Evolutionary conservation across 2,329 filamentous ascomycete genomes (phyloP).

Genomic region (Orbilia blumenaviensis): DNA sequence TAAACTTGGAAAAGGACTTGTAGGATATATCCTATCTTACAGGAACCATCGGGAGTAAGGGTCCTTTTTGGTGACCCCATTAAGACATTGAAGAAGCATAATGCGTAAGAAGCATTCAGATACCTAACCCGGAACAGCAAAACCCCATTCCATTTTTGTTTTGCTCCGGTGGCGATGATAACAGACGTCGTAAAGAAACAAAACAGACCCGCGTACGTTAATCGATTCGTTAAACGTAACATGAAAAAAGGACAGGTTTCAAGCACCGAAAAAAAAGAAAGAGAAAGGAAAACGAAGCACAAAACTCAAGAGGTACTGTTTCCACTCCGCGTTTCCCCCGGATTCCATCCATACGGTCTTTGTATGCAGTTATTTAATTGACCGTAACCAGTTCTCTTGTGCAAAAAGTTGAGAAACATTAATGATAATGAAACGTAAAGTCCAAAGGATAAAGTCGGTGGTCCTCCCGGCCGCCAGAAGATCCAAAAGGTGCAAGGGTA

Average conservation of each 20-base stretch:
- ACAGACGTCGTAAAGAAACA: background rate
- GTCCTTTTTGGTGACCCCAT: background rate
- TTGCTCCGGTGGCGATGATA: slow-evolving; percentile 3
- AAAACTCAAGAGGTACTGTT: slow-evolving; percentile 17
- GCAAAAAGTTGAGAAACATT: slow-evolving; percentile 9
- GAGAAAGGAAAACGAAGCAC: background rate
- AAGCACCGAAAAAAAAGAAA: slow-evolving; percentile 16
- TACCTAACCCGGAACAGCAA: background rate
- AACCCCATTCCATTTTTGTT: background rate
- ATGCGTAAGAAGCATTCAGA: background rate
- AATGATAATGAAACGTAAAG: slow-evolving; percentile 2
- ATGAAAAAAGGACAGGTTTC: slow-evolving; percentile 10
- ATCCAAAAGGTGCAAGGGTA: background rate
- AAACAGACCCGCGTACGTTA: background rate
- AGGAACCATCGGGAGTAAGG: background rate
- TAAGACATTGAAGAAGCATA: slow-evolving; percentile 2
- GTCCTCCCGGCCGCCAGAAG: background rate
- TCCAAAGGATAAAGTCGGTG: slow-evolving; percentile 9
- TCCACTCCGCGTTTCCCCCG: slow-evolving; percentile 7
- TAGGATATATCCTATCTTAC: slow-evolving; percentile 25
- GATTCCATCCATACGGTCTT: background rate
- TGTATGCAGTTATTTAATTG: slow-evolving; percentile 1
- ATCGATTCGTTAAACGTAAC: slow-evolving; percentile 24
- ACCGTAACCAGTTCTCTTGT: background rate
- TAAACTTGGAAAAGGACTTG: background rate